Conservation (phyloP, 2,329 filamentous ascomycete species). For the Raffaelea albimanens region DNA sequence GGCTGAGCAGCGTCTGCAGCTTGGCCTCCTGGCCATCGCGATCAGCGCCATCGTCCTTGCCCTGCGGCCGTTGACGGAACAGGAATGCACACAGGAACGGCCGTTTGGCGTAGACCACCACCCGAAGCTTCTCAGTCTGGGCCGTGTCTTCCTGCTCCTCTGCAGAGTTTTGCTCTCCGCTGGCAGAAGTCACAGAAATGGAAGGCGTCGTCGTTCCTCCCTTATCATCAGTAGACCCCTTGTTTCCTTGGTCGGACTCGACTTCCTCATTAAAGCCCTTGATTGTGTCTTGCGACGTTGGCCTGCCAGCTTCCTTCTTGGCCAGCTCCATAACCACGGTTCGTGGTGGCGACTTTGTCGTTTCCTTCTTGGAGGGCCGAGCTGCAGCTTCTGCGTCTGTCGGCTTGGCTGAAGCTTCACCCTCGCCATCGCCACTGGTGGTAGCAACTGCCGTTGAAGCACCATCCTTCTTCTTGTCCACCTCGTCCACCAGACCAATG, state of each 20-base stretch:
- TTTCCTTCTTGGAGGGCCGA: background rate
- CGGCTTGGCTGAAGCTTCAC: background rate
- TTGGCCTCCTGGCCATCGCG: background rate
- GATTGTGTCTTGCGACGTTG: slow-evolving; percentile 34
- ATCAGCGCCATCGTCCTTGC: background rate
- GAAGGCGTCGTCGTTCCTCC: no score
- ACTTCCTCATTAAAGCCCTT: slow-evolving; percentile 32
- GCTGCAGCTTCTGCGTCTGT: background rate
- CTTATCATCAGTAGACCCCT: background rate
- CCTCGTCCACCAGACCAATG: slow-evolving; percentile 57
- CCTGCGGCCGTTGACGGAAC: slow-evolving; percentile 34
- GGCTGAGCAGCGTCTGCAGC: slow-evolving; percentile 7
- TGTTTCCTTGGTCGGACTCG: slow-evolving; percentile 17
- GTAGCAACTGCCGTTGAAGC: slow-evolving; percentile 20
- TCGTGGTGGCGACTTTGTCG: slow-evolving; percentile 38
- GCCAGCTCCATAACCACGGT: slow-evolving; percentile 60
- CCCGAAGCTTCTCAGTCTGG: slow-evolving; percentile 49
- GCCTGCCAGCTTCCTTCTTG: slow-evolving; percentile 18
- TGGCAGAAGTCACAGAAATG: no score
- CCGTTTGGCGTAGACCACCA: slow-evolving; percentile 62
- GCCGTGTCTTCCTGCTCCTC: slow-evolving; percentile 23
- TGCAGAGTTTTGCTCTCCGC: slow-evolving; percentile 2
- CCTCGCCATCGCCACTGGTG: background rate
- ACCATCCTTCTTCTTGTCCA: slow-evolving; percentile 33
- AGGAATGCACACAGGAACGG: slow-evolving; percentile 74